Conservation (phyloP, 805 yeast species). For the Candida nemodendra region DNA sequence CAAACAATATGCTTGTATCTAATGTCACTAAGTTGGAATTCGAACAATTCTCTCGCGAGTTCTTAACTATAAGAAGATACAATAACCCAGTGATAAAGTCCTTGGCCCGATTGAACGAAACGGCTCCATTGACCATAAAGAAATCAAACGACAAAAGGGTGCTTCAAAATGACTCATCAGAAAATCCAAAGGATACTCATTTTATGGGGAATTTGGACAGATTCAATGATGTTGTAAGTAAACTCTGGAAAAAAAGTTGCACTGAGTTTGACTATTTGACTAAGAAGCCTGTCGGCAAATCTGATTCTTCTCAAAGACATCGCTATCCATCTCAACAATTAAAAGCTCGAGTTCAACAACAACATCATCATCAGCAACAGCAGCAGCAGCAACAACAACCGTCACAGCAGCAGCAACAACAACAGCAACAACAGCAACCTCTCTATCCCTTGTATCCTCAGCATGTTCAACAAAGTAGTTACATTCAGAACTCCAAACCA, state of each 20-base stretch:
- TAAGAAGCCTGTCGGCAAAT: slow-evolving; percentile 1
- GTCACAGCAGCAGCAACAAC: slow-evolving; percentile 8
- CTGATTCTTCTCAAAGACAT: neutral
- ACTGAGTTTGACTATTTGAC: slow-evolving; percentile 10
- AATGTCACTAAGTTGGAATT: slow-evolving; percentile 66
- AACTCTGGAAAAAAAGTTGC: slow-evolving; percentile 21
- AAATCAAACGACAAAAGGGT: slow-evolving; percentile 9
- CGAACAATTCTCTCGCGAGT: slow-evolving; percentile 75
- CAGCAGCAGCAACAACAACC: slow-evolving; percentile 1
- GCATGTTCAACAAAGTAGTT: no score
- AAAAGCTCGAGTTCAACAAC: no score
- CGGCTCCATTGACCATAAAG: slow-evolving; percentile 8
- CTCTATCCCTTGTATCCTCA: no score
- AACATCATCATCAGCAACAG: neutral
- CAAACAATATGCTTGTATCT: slow-evolving; percentile 25
- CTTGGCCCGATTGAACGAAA: slow-evolving; percentile 46
- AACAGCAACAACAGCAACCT: slow-evolving; percentile 10
- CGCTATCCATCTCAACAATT: neutral
- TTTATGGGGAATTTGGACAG: slow-evolving; percentile 13
- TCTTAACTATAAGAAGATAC: slow-evolving; percentile 64
- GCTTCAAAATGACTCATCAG: neutral
- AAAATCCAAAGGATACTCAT: neutral
- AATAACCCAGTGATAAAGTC: slow-evolving; percentile 69
- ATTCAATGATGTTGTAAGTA: slow-evolving; percentile 11
- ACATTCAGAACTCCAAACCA: slow-evolving; percentile 8